phyloP scores from a whole-genome alignment of 1,284 basidiomycete genomes.

The Phlebopus sp. region DNA sequence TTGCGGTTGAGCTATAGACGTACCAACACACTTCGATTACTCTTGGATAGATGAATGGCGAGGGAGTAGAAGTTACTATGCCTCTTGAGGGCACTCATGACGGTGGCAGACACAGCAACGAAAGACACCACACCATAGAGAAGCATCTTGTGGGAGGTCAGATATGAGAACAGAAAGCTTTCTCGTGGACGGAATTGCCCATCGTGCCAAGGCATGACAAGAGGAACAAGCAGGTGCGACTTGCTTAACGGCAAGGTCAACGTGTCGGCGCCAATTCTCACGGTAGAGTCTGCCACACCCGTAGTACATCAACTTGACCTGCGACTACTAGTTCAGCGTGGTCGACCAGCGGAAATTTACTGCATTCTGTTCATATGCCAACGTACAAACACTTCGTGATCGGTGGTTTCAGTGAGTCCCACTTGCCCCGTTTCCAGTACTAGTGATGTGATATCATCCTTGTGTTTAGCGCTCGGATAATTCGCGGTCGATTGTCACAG shows the following conservation, averaged over 20 bases:
- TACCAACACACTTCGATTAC: conserved; percentile 86
- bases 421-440: no score
- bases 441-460: no score
- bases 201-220: conserved; percentile 31
- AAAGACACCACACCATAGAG: conserved; percentile 71
- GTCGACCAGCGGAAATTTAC: no score
- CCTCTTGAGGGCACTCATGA: conserved; percentile 77
- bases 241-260: conserved; percentile 10
- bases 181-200: conserved; percentile 37
- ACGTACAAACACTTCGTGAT: no score
- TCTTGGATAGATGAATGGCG: conserved; percentile 88
- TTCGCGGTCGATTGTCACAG: no score
- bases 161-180: conserved; percentile 42
- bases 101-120: conserved; percentile 66
- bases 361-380: no score
- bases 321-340: no score
- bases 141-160: conserved; percentile 62
- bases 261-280: conserved; percentile 11
- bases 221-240: background rate
- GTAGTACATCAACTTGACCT: no score
- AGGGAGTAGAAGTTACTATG: conserved; percentile 95
- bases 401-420: no score
- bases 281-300: background rate
- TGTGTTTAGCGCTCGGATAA: no score
- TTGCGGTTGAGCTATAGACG: conserved; percentile 24